Base-by-base conservation (phyloP, 2,329 filamentous ascomycete species). In the Xylaria sp. region DNA sequence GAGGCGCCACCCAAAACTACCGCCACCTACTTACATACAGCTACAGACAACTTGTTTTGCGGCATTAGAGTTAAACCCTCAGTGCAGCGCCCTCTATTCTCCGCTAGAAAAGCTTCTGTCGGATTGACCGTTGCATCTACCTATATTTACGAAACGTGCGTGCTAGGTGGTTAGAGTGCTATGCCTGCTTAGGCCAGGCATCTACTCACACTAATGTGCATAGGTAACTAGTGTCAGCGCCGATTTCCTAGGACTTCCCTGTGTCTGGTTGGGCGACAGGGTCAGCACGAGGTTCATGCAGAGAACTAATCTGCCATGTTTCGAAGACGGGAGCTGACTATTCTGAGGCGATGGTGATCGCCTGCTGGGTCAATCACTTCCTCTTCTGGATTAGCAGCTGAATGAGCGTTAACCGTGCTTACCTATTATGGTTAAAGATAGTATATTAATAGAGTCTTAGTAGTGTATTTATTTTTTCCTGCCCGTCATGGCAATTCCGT, bases 241-340 rank as follows among this genome's bases (percentile, higher is more conserved):
- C 8, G 19, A 61, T 50, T 24, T 9, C 34, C 51, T 42, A 39
- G 17, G 45, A 19, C 21, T 45, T 34, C 50, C 34, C 30, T 17
- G 11, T 56, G 12, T 30, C 51, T 32, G 21, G 58, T 59, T 45
- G 17, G 24, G 51, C 3, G 59, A 60, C 67, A 69, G 63, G 67
- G 67, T 50, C 30, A 8, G 58, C 63, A 69, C 63, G 67, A 62
- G 67, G 63, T 54, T 66, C 54, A 66, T 66, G 67, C 63, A 60
- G 34, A 50, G 62, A 65, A 65, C 59, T 54, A 61, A 47, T 64
- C 61, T 42, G 27, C 39, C 56, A 45, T 65, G 53, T 65, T 61
- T 68, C 58, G 66, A 54, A 62, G n/a, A 36, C 27, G 34, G 17
- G 62, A 62, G 66, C 66, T 68, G 66, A 65, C 66, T 68, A 36